Evolutionary conservation across 805 yeast species (phyloP).

Genomic region (Middelhovenomyces tepae): DNA sequence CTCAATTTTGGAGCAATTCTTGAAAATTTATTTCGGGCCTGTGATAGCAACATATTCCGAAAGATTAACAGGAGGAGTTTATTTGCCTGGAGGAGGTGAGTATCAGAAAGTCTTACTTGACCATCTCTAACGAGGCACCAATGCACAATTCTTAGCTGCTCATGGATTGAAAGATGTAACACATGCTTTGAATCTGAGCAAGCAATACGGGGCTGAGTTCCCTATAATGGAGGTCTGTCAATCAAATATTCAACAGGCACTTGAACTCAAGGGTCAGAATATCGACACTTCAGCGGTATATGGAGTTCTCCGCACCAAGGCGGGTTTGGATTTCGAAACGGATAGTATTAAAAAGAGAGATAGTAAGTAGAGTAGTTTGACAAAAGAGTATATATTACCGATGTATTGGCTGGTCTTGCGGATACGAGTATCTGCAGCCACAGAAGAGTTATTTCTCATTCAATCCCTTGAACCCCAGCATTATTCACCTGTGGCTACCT

Average conservation of each 20-base stretch:
- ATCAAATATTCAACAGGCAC: constrained; percentile 14
- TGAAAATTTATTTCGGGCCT: too few species aligned
- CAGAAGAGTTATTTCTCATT: too few species aligned
- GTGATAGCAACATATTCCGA: too few species aligned
- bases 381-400: too few species aligned
- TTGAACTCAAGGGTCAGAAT: constrained; percentile 15
- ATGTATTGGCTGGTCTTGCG: too few species aligned
- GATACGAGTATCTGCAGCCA: too few species aligned
- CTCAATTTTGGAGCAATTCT: constrained; percentile 15
- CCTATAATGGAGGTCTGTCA: constrained; percentile 18
- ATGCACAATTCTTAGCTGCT: constrained; percentile 19
- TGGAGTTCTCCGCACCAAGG: constrained; percentile 19
- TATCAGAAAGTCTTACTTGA: too few species aligned
- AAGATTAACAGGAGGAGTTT: constrained; percentile 14
- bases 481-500: too few species aligned
- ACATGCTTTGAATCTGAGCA: constrained; percentile 20
- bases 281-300: constrained; percentile 22
- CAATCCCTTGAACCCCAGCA: too few species aligned
- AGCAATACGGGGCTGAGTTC: constrained; percentile 13
- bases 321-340: constrained; percentile 23
- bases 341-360: constrained; percentile 16
- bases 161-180: constrained; percentile 21
- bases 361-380: constrained; percentile 1
- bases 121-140: too few species aligned
- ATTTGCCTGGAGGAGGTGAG: constrained; percentile 14